These are phyloP conservation scores for Chlorencoelia australis DNA, from an alignment of 2,329 filamentous ascomycete species.

Conservation along the genomic window DNA sequence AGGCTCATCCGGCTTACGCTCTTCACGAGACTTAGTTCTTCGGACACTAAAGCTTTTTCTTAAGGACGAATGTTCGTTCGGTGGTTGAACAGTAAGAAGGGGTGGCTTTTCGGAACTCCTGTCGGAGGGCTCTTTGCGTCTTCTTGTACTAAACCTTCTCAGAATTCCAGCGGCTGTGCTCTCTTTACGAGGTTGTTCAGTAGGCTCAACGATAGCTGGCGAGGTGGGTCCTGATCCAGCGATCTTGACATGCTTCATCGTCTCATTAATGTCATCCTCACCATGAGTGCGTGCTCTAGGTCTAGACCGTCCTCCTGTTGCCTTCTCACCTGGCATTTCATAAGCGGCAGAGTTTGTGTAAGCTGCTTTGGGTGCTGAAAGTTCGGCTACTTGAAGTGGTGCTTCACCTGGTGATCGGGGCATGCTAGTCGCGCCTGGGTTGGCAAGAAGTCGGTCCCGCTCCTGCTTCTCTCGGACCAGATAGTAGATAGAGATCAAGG, in stretches of 20 bases:
- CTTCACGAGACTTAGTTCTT: conserved; percentile 41
- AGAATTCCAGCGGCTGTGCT: conserved; percentile 77
- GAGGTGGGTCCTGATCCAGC: conserved; percentile 36
- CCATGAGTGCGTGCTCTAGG: conserved; percentile 87
- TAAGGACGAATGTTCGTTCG: conserved; percentile 56
- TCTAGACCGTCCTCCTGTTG: conserved; percentile 71
- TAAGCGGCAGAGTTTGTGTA: conserved; percentile 80
- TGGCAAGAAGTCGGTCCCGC: conserved; percentile 52
- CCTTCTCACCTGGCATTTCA: conserved; percentile 81
- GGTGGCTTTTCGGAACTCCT: conserved; percentile 56
- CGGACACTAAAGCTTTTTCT: conserved; percentile 86
- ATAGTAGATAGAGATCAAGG: conserved; percentile 88
- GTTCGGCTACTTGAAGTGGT: conserved; percentile 55
- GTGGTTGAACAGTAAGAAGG: conserved; percentile 67
- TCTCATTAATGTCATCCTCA: conserved; percentile 78
- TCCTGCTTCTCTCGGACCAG: conserved; percentile 92
- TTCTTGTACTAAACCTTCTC: conserved; percentile 82
- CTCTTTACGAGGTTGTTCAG: conserved; percentile 67
- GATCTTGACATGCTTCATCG: conserved; percentile 55
- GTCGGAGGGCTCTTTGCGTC: conserved; percentile 54
- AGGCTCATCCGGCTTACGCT: conserved; percentile 37
- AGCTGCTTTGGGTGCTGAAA: conserved; percentile 72
- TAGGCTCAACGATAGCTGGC: conserved; percentile 43
- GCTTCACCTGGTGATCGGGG: conserved; percentile 44
- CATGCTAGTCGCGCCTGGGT: conserved; percentile 48